These are phyloP conservation scores for Suillus sp. DNA, from an alignment of 768 basidiomycete species.

Conservation along the genomic window DNA sequence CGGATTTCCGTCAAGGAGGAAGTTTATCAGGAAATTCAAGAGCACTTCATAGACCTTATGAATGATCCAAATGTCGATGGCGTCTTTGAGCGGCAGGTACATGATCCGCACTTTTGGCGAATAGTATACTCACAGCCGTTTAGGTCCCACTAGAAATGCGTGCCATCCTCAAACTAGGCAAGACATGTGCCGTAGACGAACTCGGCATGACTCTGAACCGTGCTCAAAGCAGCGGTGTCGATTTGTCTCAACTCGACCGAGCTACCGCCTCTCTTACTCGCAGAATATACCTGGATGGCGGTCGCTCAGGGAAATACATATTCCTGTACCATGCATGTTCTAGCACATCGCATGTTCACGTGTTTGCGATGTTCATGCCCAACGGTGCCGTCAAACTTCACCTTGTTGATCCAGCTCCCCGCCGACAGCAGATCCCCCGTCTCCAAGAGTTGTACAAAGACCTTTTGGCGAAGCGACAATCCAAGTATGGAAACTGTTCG, in stretches of 20 bases:
- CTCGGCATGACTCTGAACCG: conserved; percentile 72
- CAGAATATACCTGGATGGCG: conserved; percentile 73
- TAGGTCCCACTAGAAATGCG: conserved; percentile 85
- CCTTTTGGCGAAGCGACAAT: conserved; percentile 52
- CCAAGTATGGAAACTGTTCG: conserved; percentile 43
- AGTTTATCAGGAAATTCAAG: conserved; percentile 78
- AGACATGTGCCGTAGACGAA: conserved; percentile 72
- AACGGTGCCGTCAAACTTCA: conserved; percentile 72
- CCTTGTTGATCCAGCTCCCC: conserved; percentile 88
- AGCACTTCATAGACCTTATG: conserved; percentile 89
- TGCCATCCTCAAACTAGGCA: conserved; percentile 81
- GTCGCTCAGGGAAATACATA: conserved; percentile 70
- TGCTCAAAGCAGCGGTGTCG: conserved; percentile 81
- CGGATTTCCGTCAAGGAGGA: conserved; percentile 83
- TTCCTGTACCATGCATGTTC: conserved; percentile 89
- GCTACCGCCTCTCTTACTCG: conserved; percentile 57
- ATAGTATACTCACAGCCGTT: conserved; percentile 4
- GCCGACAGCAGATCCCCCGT: conserved; percentile 77
- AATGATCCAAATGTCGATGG: conserved; percentile 96
- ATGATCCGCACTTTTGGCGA: conserved; percentile 15
- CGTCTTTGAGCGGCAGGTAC: conserved; percentile 90
- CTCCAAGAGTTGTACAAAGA: conserved; percentile 76
- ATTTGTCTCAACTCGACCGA: conserved; percentile 78
- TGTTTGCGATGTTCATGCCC: conserved; percentile 87
- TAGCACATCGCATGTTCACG: conserved; percentile 71